These are phyloP conservation scores for Rhodotorula mucilaginosa DNA, from an alignment of 1,284 basidiomycete genomes.

Conservation along the genomic window DNA sequence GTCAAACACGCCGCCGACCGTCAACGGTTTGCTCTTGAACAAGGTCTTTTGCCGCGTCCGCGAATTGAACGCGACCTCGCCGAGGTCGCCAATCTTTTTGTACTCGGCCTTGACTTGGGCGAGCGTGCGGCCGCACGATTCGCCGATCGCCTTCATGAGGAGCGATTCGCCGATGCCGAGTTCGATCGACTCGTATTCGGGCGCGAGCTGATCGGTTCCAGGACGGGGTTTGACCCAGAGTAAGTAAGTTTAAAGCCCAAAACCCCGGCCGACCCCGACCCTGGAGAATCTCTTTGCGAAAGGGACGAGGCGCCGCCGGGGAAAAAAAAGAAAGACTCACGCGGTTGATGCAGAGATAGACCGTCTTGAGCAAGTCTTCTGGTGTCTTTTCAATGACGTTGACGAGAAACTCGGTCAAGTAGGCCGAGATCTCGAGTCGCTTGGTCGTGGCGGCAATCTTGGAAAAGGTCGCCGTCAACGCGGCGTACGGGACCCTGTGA, in stretches of 20 bases:
- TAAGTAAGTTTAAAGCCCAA: too few relatives aligned
- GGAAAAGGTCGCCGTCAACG: conserved; percentile 81
- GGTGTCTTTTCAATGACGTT: conserved; percentile 83
- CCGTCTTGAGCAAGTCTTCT: conserved; percentile 74
- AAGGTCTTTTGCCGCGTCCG: conserved; percentile 91
- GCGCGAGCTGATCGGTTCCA: conserved; percentile 64
- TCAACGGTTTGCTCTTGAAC: conserved; percentile 90
- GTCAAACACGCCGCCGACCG: conserved; percentile 81
- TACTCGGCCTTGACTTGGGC: conserved; percentile 85
- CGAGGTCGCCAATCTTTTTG: conserved; percentile 90
- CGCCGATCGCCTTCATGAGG: conserved; percentile 90
- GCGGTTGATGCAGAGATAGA: conserved; percentile 96
- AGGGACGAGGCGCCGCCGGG: too few relatives aligned
- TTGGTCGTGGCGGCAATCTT: conserved; percentile 95
- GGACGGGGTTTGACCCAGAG: too few relatives aligned
- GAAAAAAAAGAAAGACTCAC: conserved; percentile 54
- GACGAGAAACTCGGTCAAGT: conserved; percentile 82
- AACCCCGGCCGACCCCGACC: too few relatives aligned
- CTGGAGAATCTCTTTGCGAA: too few relatives aligned
- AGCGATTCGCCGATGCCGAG: conserved; percentile 95
- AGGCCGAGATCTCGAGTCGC: conserved; percentile 84
- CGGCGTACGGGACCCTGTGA: conserved; percentile 84
- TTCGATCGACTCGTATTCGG: conserved; percentile 94
- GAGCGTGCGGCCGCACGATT: conserved; percentile 84
- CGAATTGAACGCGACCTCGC: conserved; percentile 85